These are phyloP conservation scores for Ascobolus immersus DNA, from an alignment of 495 filamentous ascomycete genomes.

Conservation along the genomic window DNA sequence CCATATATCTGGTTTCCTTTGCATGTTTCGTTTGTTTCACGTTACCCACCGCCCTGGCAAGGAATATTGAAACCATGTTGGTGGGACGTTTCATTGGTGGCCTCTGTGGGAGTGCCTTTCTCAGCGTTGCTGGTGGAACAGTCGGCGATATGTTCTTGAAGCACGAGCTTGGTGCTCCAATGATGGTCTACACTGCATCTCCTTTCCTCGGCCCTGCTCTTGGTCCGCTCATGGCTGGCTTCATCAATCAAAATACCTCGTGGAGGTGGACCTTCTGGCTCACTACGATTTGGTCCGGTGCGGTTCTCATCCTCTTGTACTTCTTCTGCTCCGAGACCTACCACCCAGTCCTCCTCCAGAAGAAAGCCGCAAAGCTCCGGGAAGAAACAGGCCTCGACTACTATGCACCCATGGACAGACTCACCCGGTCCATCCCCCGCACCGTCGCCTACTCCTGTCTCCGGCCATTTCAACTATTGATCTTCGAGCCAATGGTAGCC, in stretches of 20 bases:
- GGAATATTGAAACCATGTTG: conserved; percentile 62
- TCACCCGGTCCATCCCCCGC: conserved; percentile 38
- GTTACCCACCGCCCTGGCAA: conserved; percentile 66
- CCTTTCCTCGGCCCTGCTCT: conserved; percentile 44
- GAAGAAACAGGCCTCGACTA: conserved; percentile 54
- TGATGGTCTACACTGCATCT: conserved; percentile 58
- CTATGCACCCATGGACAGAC: conserved; percentile 58
- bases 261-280: conserved; percentile 91
- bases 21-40: conserved; percentile 59
- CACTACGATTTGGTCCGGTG: conserved; percentile 53
- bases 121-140: conserved; percentile 74
- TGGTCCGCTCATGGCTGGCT: conserved; percentile 36
- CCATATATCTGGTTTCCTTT: conserved; percentile 62
- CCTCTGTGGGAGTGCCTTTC: conserved; percentile 61
- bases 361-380: conserved; percentile 46
- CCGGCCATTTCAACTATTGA: conserved; percentile 58
- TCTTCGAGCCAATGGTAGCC: conserved; percentile 67
- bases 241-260: conserved; percentile 51
- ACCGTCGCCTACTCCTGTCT: conserved; percentile 48
- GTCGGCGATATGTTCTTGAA: conserved; percentile 69
- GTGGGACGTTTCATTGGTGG: conserved; percentile 66
- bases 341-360: conserved; percentile 41
- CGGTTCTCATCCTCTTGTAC: conserved; percentile 33
- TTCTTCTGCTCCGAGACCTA: conserved; percentile 81
- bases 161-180: conserved; percentile 40